Evolutionary conservation across 164 flowering plant species (phyloP).

Genomic region (Pachysandra terminalis): DNA sequence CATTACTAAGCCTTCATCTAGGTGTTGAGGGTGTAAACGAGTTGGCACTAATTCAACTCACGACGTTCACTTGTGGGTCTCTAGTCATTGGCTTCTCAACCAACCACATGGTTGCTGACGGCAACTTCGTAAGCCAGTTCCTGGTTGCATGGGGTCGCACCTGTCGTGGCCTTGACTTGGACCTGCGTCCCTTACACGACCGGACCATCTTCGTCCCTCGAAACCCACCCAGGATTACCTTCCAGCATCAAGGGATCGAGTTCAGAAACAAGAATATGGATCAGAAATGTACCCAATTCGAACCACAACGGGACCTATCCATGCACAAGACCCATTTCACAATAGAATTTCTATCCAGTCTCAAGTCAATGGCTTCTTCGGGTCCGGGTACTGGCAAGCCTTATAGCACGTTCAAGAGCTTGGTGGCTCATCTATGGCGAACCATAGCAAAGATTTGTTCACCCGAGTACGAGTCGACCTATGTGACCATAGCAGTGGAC

Average conservation of each 20-base stretch:
- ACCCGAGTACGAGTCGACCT: slow-evolving; percentile 18
- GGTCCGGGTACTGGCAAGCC: slow-evolving; percentile 7
- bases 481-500: slow-evolving; percentile 25
- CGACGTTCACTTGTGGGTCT: slow-evolving; percentile 31
- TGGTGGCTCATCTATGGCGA: slow-evolving; percentile 37
- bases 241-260: slow-evolving; percentile 28
- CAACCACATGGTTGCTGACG: slow-evolving; percentile 33
- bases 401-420: slow-evolving; percentile 30
- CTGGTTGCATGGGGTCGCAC: slow-evolving; percentile 33
- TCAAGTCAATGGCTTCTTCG: slow-evolving; percentile 21
- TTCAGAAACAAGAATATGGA: slow-evolving; percentile 10
- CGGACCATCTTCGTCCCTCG: slow-evolving; percentile 31
- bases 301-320: slow-evolving; percentile 8
- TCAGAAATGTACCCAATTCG: background rate
- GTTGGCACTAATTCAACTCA: slow-evolving; percentile 32
- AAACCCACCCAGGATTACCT: slow-evolving; percentile 22
- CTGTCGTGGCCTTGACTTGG: slow-evolving; percentile 22
- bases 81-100: slow-evolving; percentile 23
- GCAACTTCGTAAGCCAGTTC: slow-evolving; percentile 29
- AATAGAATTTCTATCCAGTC: slow-evolving; percentile 14
- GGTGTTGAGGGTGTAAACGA: slow-evolving; percentile 21
- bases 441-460: slow-evolving; percentile 25
- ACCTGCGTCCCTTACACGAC: slow-evolving; percentile 19
- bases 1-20: slow-evolving; percentile 22
- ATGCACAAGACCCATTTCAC: slow-evolving; percentile 21